Percentiles rank a stretch among this genome's conserved stretches.
These are phyloP conservation scores for Diaporthe citrichinensis DNA, from an alignment of 2,329 filamentous ascomycete genomes.

Conservation along the genomic window DNA sequence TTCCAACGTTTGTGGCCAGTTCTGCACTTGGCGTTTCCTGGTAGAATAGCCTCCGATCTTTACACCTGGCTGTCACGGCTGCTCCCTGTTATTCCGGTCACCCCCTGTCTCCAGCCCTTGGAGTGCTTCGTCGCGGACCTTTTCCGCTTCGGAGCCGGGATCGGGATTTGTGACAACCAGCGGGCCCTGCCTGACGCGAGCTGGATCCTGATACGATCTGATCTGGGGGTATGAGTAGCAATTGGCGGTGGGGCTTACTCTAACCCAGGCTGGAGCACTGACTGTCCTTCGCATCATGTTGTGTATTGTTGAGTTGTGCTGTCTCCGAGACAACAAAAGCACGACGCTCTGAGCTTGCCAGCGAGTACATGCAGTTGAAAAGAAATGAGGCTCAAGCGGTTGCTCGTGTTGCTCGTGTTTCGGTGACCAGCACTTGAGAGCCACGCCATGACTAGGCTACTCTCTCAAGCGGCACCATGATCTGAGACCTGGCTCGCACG, in stretches of 20 bases:
- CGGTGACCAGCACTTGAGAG: not conserved
- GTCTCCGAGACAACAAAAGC: not conserved
- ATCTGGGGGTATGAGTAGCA: slow-evolving; percentile 5
- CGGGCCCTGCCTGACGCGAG: not conserved
- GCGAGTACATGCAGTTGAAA: not conserved
- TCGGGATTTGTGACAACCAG: slow-evolving; percentile 25
- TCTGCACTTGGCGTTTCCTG: not conserved
- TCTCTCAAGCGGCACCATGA: not conserved
- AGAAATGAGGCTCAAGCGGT: not conserved
- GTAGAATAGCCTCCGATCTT: not conserved
- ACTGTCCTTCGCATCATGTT: slow-evolving; percentile 7
- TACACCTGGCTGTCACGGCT: too few relatives aligned
- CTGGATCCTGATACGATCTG: slow-evolving; percentile 12
- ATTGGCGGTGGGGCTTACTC: not conserved
- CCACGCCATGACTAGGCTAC: not conserved
- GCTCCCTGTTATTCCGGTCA: not conserved
- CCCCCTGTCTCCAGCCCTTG: not conserved
- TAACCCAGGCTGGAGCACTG: slow-evolving; percentile 15
- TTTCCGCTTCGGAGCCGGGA: slow-evolving; percentile 4
- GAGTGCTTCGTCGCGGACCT: slow-evolving; percentile 2
- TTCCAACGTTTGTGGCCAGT: not conserved
- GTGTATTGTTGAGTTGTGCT: not conserved
- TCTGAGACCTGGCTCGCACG: not conserved
- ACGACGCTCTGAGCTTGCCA: not conserved
- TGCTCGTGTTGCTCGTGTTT: not conserved